Conservation (phyloP, 2,329 filamentous ascomycete genomes). For the Leptographium procerum region DNA sequence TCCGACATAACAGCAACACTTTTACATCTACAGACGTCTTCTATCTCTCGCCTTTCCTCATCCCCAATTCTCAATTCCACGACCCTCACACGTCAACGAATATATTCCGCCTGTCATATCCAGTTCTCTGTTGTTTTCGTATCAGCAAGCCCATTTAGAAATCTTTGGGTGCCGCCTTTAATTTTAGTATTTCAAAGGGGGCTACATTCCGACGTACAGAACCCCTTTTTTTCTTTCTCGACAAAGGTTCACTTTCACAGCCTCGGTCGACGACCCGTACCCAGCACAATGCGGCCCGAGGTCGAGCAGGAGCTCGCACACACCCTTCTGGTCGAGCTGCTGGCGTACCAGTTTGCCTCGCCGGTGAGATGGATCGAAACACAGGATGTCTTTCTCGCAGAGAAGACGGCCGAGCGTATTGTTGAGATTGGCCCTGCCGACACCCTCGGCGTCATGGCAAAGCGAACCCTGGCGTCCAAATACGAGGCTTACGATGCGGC, state of each 20-base stretch:
- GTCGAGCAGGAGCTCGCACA: slow-evolving; percentile 98
- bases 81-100: neutral
- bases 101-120: no score
- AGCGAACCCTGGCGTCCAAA: slow-evolving; percentile 87
- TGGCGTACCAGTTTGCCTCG: slow-evolving; percentile 98
- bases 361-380: slow-evolving; percentile 99
- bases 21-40: no score
- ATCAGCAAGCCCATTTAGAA: neutral
- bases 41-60: neutral
- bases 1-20: slow-evolving; percentile 7
- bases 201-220: neutral
- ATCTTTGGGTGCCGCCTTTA: neutral
- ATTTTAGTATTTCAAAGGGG: neutral
- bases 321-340: slow-evolving; percentile 93
- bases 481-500: slow-evolving; percentile 98
- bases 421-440: slow-evolving; percentile 96
- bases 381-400: slow-evolving; percentile 96
- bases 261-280: neutral
- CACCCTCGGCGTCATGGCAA: slow-evolving; percentile 95
- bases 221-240: neutral
- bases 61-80: neutral
- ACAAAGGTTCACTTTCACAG: neutral
- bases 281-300: slow-evolving; percentile 77
- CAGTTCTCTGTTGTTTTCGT: neutral
- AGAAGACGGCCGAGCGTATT: slow-evolving; percentile 92